These are phyloP conservation scores for Draba incana DNA, from an alignment of 345 rosid species.

Conservation along the genomic window DNA sequence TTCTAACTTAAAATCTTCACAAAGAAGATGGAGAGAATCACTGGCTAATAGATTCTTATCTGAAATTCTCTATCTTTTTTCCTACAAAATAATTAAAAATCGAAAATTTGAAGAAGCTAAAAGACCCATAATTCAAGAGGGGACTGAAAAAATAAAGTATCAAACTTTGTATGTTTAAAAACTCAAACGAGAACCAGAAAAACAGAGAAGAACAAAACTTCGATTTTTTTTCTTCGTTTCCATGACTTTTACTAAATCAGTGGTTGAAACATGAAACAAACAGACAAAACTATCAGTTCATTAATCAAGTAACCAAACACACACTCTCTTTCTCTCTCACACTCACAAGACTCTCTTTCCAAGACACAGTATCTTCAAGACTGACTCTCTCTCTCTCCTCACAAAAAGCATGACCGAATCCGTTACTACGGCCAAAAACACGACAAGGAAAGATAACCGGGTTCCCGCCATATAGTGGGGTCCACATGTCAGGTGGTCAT, in stretches of 20 bases:
- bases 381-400: conserved; percentile 31
- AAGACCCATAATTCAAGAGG: conserved; percentile 11
- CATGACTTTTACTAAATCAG: conserved; percentile 19
- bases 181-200: conserved; percentile 3
- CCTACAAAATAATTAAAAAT: not conserved
- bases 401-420: conserved; percentile 39
- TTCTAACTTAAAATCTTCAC: conserved; percentile 51
- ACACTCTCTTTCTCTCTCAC: conserved; percentile 13
- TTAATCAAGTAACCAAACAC: conserved; percentile 32
- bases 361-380: conserved; percentile 41
- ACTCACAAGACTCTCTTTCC: conserved; percentile 32
- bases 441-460: conserved; percentile 21
- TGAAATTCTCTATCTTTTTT: conserved; percentile 26
- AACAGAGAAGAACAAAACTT: conserved; percentile 10
- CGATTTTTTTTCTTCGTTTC: conserved; percentile 4
- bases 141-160: conserved; percentile 17
- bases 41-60: conserved; percentile 45
- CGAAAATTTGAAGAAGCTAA: not conserved
- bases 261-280: conserved; percentile 34
- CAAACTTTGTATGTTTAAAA: conserved; percentile 27
- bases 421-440: conserved; percentile 37
- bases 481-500: conserved; percentile 39
- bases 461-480: conserved; percentile 48
- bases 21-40: conserved; percentile 54
- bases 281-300: conserved; percentile 33